These are phyloP conservation scores for Cyclocybe cylindracea DNA, from an alignment of 768 basidiomycete genomes.

Conservation along the genomic window DNA sequence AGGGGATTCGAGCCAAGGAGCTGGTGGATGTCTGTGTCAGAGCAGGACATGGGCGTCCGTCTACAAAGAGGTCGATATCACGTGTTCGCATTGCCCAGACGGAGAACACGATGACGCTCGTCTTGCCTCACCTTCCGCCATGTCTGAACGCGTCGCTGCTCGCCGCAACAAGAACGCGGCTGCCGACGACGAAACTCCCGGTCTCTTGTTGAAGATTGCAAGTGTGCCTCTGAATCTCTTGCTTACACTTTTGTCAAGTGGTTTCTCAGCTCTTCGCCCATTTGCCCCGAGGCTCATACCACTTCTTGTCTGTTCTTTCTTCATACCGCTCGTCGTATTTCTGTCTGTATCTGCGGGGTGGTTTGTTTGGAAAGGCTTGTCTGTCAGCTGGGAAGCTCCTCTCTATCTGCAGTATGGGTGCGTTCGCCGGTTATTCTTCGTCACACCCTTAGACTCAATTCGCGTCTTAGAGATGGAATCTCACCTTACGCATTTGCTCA, in stretches of 20 bases:
- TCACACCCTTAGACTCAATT: slow-evolving; percentile 6
- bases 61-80: slow-evolving; percentile 1
- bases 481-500: slow-evolving; percentile 61
- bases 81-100: slow-evolving; percentile 6
- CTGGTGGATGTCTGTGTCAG: slow-evolving; percentile 18
- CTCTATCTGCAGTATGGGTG: slow-evolving; percentile 84
- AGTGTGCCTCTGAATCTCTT: slow-evolving; percentile 12
- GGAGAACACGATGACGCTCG: slow-evolving; percentile 3
- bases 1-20: slow-evolving; percentile 57
- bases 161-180: no score
- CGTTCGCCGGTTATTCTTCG: slow-evolving; percentile 18
- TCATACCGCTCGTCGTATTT: slow-evolving; percentile 62
- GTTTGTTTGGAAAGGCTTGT: slow-evolving; percentile 72
- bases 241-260: slow-evolving; percentile 12
- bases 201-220: slow-evolving; percentile 2
- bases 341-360: slow-evolving; percentile 70
- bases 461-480: slow-evolving; percentile 52
- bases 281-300: slow-evolving; percentile 69
- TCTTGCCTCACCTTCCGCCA: neutral
- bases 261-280: slow-evolving; percentile 43
- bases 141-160: no score
- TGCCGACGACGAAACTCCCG: slow-evolving; percentile 1
- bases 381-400: slow-evolving; percentile 69
- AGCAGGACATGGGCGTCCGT: neutral
- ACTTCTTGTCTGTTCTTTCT: slow-evolving; percentile 54